phyloP scores from a whole-genome alignment of 192 early-diverging fungal species.

The Neocallimastix lanati region DNA sequence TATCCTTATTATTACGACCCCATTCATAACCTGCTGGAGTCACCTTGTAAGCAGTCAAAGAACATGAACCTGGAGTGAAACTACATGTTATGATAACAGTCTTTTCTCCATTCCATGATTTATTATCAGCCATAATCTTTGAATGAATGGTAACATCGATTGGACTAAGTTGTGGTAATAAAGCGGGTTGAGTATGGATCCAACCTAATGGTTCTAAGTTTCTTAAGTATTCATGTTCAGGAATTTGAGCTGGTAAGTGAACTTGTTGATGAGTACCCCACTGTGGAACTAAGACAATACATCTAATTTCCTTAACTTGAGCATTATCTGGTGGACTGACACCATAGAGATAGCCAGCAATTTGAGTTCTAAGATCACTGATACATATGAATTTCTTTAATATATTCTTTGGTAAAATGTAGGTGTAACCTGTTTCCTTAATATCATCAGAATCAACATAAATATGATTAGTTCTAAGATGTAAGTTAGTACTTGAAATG shows the following conservation, averaged over 20 bases:
- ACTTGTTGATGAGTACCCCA: constrained; percentile 94
- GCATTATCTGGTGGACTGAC: constrained; percentile 70
- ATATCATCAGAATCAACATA: constrained; percentile 93
- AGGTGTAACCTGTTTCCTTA: constrained; percentile 83
- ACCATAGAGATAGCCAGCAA: constrained; percentile 90
- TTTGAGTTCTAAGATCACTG: constrained; percentile 84
- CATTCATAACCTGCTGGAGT: constrained; percentile 95
- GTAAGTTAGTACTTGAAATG: constrained; percentile 89
- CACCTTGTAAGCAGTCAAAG: constrained; percentile 83
- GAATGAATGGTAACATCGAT: constrained; percentile 85
- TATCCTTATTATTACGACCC: constrained; percentile 83
- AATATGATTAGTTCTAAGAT: constrained; percentile 86
- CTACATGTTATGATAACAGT: constrained; percentile 79
- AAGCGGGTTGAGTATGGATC: constrained; percentile 94
- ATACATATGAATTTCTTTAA: constrained; percentile 91
- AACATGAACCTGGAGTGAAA: constrained; percentile 97
- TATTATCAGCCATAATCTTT: constrained; percentile 68
- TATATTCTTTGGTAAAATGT: constrained; percentile 94
- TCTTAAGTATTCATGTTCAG: constrained; percentile 74
- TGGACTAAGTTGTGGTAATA: constrained; percentile 70
- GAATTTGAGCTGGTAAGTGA: constrained; percentile 69
- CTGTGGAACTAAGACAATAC: constrained; percentile 91
- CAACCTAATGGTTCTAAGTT: constrained; percentile 93
- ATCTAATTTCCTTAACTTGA: constrained; percentile 88
- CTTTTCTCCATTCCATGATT: constrained; percentile 87